Evolutionary conservation across 2,329 filamentous ascomycete genomes (phyloP).

Genomic region (Ophiobolus disseminans): DNA sequence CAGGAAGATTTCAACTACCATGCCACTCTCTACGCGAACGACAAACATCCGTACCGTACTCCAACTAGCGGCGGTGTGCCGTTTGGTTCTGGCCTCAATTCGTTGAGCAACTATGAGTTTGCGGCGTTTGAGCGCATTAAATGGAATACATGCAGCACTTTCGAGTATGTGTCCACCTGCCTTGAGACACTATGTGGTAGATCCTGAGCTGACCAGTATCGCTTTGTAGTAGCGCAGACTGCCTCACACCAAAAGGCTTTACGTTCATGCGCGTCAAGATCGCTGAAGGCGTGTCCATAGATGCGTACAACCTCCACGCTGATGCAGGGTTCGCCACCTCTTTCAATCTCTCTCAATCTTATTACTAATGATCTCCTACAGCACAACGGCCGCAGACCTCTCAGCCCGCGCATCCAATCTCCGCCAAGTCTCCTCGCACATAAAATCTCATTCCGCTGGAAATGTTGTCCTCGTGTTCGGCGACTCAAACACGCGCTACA

Average conservation of each 20-base stretch:
- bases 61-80: constrained; percentile 69
- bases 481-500: constrained; percentile 72
- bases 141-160: constrained; percentile 64
- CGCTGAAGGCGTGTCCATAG: constrained; percentile 62
- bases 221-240: constrained; percentile 58
- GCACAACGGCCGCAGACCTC: constrained; percentile 59
- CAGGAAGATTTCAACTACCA: constrained; percentile 77
- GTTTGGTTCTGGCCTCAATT: constrained; percentile 70
- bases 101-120: constrained; percentile 66
- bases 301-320: constrained; percentile 71
- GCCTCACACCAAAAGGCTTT: constrained; percentile 73
- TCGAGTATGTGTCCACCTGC: constrained; percentile 29
- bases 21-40: constrained; percentile 64
- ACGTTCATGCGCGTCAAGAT: constrained; percentile 68
- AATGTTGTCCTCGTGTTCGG: constrained; percentile 70
- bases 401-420: constrained; percentile 66
- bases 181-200: too few relatives aligned
- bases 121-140: constrained; percentile 63
- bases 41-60: constrained; percentile 67
- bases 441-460: constrained; percentile 62
- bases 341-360: too few relatives aligned
- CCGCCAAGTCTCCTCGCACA: constrained; percentile 65
- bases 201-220: not conserved
- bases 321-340: constrained; percentile 67
- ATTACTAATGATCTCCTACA: too few relatives aligned